Base-by-base conservation (phyloP, 2,329 filamentous ascomycete species). In the Fusarium sp. region DNA sequence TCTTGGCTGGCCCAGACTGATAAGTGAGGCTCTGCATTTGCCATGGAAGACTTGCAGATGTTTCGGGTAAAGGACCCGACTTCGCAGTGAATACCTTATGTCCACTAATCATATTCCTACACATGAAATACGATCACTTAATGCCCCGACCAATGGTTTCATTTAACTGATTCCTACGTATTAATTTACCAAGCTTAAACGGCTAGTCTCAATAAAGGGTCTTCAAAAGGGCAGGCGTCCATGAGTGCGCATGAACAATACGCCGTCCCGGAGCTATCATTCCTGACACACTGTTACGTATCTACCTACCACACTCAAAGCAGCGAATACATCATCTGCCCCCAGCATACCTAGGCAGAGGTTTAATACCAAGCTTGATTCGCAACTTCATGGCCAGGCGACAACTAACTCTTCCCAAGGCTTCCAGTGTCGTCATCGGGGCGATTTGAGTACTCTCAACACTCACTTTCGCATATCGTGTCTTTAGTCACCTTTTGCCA, bases 181-280 rank as follows among this genome's bases (percentile, higher is more conserved):
- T 17, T 59, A 61, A 59, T 44, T 51, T 13, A 37, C 32, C 20
- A 61, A 39, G 32, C 39, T 59, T 45, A 35, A 51, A 17, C 26
- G 17, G 35, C 45, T 64, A 64, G 59, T 43, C 61, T 58, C 35
- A 19, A 47, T 53, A 28, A 47, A 39, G 49, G 33, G 17, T 35
- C 30, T 49, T 39, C 22, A 26, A 35, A 35, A 43, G 37, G 48
- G 43, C 24, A 56, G 43, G 57, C 43, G 39, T 64, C 26, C 9
- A 26, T 26, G 58, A 58, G 62, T 19, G 59, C 72, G 72, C 72
- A 71, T 74, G 65, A 74, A 74, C 68, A 64, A 67, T 74, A 74
- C 68, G 71, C 72, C 72, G 72, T 49, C 44, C 69, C 65, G 65
- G 45, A 57, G 55, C 56, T 61, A 56, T 54, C 58, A 67, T 65